Evolutionary conservation across 2,329 filamentous ascomycete species (phyloP), one percentile per base, ranked within the genome.

Genomic region (Cordyceps cateniannulata): DNA sequence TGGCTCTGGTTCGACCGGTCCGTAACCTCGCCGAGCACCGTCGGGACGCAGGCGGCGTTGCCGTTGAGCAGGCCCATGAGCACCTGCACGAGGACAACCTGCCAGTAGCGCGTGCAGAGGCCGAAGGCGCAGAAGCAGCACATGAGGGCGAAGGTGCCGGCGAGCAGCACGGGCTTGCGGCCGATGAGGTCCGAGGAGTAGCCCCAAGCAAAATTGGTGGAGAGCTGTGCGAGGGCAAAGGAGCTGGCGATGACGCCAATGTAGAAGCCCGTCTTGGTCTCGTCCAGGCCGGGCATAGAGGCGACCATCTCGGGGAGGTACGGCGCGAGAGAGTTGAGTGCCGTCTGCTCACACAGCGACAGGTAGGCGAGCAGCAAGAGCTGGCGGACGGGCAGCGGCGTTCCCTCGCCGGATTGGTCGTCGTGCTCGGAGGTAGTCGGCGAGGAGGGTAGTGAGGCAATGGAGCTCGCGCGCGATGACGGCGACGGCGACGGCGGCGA

Each of bases 61-160:
- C 95, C 95, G 72, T 98, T 99, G 56, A 96, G 85, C 58, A 96
- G 72, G 3, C 95, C 95, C 92, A 98, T 97, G 64, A 93, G 77
- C 2, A 89, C 85, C 71, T 99, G 95, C 1, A 96, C 90, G 18
- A 91, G 65, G 16, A 98, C 81, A 2, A 96, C 87, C 72, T 98
- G 93, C 84, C 87, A 91, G 63, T 96, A 84, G 2, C 82, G 87
- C 63, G 76, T 85, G 72, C 91, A 96, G 69, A 98, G 91, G 3
- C 93, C 95, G 72, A 99, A 99, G 1, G 85, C 84, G 45, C 89
- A 73, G 70, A 98, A 97, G 69, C 91, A 96, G 14, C 81, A 77
- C 65, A 90, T 88, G 25, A 96, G 89, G 60, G 95, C 76, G n/a
- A 90, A 77, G 0, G 95, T 96, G 3, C 95, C 95, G 18, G 88